Base-by-base conservation (phyloP, 148 eudicot species). In the Cornus suecica region DNA sequence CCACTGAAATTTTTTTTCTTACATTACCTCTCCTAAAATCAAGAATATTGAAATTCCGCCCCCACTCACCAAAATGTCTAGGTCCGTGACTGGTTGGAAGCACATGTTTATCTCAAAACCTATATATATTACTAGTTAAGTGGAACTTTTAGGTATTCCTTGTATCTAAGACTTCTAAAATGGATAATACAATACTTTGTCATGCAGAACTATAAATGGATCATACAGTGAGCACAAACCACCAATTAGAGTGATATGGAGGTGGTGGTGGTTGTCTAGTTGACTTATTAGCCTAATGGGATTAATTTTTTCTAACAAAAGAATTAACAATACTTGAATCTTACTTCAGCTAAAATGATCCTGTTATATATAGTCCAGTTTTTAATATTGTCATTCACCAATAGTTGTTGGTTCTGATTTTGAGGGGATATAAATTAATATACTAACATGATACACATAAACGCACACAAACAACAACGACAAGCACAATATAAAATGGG, bases 161-260 rank as follows among this genome's bases (percentile, higher is more conserved):
- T 41, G 37, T 10, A 16, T 63, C 61, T 60, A 29, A 29, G 2
- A 48, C 42, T 66, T 65, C 63, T 65, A 58, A 22, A n/a, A 18
- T 74, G 70, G 70, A 51, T 74, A 20, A 69, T 34, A 6, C 3
- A 37, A 37, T 8, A 37, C 42, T 6, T 6, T 37, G 34, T 5
- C 0, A 3, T 37, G 42, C 42, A 37, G 8, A 37, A 37, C 9
- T 37, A 37, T 8, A 4, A 2, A 37, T 37, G 42, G 4, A 37
- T 37, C 16, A 74, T 74, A 74, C 42, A 63, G 69, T 8, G 3
- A 64, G 61, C 61, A 64, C 61, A 74, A 74, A 45, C 29, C 61
- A 28, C 69, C 68, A 41, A 64, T 74, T 18, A 10, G n/a, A 42
- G 60, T 26, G 61, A 27, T 41, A 42, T 37, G 69, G 76, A 74